Conservation (phyloP, 2,329 filamentous ascomycete species). For the Colletotrichum theobromicola region DNA sequence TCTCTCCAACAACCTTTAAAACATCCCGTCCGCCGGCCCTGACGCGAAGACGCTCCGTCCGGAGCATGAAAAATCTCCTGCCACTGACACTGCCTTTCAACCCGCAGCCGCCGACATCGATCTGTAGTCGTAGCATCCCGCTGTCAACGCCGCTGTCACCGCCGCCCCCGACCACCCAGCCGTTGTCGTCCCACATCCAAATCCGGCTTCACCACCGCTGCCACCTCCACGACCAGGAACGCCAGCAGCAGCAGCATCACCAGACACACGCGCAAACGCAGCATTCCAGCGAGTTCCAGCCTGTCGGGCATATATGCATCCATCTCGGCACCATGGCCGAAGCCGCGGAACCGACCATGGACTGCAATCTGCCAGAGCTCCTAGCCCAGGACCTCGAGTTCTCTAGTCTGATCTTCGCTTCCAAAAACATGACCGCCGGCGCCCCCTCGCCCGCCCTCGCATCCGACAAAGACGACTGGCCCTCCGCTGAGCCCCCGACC, state of each 20-base stretch:
- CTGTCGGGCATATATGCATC: conserved; percentile 2
- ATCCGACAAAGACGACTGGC: conserved; percentile 24
- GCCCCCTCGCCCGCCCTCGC: conserved; percentile 44
- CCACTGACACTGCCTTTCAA: conserved; percentile 38
- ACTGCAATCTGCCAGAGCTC: conserved; percentile 60
- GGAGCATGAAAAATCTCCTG: conserved; percentile 43
- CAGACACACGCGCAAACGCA: not conserved
- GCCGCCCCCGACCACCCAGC: not conserved
- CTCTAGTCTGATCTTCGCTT: conserved; percentile 51
- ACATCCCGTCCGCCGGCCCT: conserved; percentile 22
- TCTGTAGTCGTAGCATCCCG: not conserved
- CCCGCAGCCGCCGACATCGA: not conserved
- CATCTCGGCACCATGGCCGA: conserved; percentile 18
- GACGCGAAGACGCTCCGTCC: conserved; percentile 37
- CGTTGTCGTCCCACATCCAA: not conserved
- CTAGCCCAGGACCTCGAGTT: conserved; percentile 59
- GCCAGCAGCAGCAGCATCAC: not conserved
- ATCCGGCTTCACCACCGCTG: not conserved
- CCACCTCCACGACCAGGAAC: not conserved
- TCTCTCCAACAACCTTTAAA: conserved; percentile 23
- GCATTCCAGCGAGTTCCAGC: not conserved
- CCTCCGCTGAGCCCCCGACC: conserved; percentile 2
- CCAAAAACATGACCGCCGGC: conserved; percentile 59
- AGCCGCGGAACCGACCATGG: conserved; percentile 29
- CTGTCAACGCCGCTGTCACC: not conserved